Percentiles rank a stretch among this genome's conserved stretches.
phyloP scores from a whole-genome alignment of 352 stramenopile species.

The Globisporangium irregulare region DNA sequence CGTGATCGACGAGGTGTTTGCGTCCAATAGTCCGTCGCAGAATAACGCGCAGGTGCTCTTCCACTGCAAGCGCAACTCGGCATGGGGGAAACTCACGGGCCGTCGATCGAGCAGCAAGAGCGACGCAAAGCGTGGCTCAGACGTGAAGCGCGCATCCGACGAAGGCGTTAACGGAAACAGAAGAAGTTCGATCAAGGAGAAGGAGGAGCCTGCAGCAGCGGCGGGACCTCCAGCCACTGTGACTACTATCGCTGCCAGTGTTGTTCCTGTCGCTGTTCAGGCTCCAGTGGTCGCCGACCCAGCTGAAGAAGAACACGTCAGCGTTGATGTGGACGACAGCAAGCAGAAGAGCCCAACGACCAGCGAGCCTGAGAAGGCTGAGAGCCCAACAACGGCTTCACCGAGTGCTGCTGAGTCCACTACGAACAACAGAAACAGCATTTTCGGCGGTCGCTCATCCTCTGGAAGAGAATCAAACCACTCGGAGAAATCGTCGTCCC shows the following conservation, averaged over 20 bases:
- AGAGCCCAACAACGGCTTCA: constrained; percentile 13
- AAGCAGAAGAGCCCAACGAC: constrained; percentile 15
- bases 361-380: constrained; percentile 9
- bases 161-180: constrained; percentile 17
- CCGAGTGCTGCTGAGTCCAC: constrained; percentile 17
- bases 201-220: neutral
- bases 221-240: neutral
- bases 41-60: constrained; percentile 73
- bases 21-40: constrained; percentile 48
- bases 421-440: constrained; percentile 3
- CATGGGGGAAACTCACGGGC: constrained; percentile 61
- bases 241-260: neutral
- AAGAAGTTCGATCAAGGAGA: constrained; percentile 26
- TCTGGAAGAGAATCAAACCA: constrained; percentile 9
- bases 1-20: constrained; percentile 72
- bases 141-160: constrained; percentile 17
- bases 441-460: constrained; percentile 14
- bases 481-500: constrained; percentile 17
- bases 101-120: constrained; percentile 38
- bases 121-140: constrained; percentile 28
- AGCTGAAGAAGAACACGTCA: constrained; percentile 12
- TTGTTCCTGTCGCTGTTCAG: neutral
- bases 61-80: constrained; percentile 61
- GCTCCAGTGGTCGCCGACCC: neutral
- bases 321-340: neutral